Percentiles rank a stretch among this genome's conserved stretches.
phyloP scores from a whole-genome alignment of 2,329 filamentous ascomycete species.

The Sphaerostilbella broomeana region DNA sequence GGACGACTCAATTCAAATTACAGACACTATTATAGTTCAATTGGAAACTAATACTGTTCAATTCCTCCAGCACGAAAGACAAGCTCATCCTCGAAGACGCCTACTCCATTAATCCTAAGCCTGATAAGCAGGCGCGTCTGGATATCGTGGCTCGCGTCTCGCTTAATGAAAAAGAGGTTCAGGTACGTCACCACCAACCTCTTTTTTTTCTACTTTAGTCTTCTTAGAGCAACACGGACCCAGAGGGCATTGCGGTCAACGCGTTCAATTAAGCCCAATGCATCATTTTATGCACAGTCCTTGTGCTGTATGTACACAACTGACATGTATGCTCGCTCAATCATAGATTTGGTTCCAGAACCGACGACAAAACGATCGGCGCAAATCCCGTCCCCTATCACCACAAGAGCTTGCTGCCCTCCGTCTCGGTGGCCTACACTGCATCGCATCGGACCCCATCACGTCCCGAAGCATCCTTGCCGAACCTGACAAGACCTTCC shows the following conservation, averaged over 20 bases:
- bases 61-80: conserved; percentile 82
- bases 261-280: conserved; percentile 6
- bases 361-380: conserved; percentile 82
- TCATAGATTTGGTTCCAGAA: conserved; percentile 97
- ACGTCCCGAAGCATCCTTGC: conserved; percentile 23
- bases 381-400: conserved; percentile 78
- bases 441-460: conserved; percentile 41
- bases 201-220: not conserved
- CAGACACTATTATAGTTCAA: too few species aligned
- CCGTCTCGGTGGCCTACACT: conserved; percentile 47
- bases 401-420: conserved; percentile 66
- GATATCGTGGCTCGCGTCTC: conserved; percentile 80
- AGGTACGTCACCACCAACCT: conserved; percentile 54
- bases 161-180: conserved; percentile 90
- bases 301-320: conserved; percentile 5
- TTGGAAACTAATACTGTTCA: too few species aligned
- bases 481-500: conserved; percentile 22
- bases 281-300: conserved; percentile 7
- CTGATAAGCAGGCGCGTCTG: conserved; percentile 80
- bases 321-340: conserved; percentile 6
- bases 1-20: too few species aligned
- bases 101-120: conserved; percentile 79
- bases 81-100: conserved; percentile 82
- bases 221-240: too few species aligned
- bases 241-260: conserved; percentile 6